These are phyloP conservation scores for Talaromyces atroroseus DNA, from an alignment of 2,329 filamentous ascomycete genomes.

Conservation along the genomic window DNA sequence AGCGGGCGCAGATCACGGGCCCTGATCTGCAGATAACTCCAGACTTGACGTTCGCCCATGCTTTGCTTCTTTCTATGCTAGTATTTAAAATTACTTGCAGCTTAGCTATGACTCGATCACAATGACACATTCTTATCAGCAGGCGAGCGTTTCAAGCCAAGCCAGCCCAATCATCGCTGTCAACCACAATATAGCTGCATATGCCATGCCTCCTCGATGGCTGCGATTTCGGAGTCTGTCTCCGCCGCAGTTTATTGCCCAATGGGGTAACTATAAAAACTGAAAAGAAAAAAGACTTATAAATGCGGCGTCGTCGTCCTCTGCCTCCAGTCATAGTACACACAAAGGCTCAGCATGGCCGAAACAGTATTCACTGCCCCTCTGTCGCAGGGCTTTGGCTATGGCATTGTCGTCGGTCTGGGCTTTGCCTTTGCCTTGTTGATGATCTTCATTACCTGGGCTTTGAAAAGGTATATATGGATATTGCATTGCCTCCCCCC, in stretches of 20 bases:
- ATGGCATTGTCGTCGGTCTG: slow-evolving; percentile 70
- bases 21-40: slow-evolving; percentile 9
- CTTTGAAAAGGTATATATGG: slow-evolving; percentile 53
- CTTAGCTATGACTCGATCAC: slow-evolving; percentile 7
- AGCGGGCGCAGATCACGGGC: not conserved
- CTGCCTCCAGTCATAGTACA: not conserved
- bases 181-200: not conserved
- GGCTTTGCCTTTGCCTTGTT: slow-evolving; percentile 69
- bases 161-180: not conserved
- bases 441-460: slow-evolving; percentile 69
- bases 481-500: too few relatives aligned
- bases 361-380: slow-evolving; percentile 22
- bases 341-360: slow-evolving; percentile 1
- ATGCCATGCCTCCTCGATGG: not conserved
- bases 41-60: not conserved
- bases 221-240: slow-evolving; percentile 12
- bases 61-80: not conserved
- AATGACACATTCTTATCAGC: slow-evolving; percentile 13
- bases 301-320: not conserved
- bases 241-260: too few relatives aligned
- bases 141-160: not conserved
- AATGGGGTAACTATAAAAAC: too few relatives aligned
- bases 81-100: too few relatives aligned
- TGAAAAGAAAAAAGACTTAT: too few relatives aligned
- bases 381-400: slow-evolving; percentile 59